These are phyloP conservation scores for Cronartium quercuum DNA, from an alignment of 1,284 basidiomycete genomes.

Conservation along the genomic window DNA sequence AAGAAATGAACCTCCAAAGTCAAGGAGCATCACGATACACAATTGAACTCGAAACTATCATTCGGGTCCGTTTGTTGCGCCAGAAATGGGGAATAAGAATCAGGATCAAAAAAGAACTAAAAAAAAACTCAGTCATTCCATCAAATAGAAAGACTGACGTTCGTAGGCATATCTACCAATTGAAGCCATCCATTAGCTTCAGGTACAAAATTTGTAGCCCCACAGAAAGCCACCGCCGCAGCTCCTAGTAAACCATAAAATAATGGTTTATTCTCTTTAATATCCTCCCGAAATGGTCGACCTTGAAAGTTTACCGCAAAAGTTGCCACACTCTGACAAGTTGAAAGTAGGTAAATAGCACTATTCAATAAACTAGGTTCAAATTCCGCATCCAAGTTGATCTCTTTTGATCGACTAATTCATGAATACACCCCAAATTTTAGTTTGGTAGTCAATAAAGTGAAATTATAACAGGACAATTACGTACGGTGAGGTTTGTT, in stretches of 20 bases:
- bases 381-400: slow-evolving; percentile 90
- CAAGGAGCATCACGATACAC: slow-evolving; percentile 71
- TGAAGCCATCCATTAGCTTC: slow-evolving; percentile 96
- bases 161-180: slow-evolving; percentile 77
- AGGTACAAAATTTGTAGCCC: slow-evolving; percentile 84
- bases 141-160: slow-evolving; percentile 55
- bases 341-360: slow-evolving; percentile 74
- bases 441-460: neutral
- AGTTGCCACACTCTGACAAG: slow-evolving; percentile 81
- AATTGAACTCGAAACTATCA: slow-evolving; percentile 70
- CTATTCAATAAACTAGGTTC: slow-evolving; percentile 87
- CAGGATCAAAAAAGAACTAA: neutral
- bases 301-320: slow-evolving; percentile 97
- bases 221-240: slow-evolving; percentile 72
- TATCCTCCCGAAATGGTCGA: slow-evolving; percentile 90
- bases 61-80: neutral
- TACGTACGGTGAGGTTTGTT: slow-evolving; percentile 68
- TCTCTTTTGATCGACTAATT: slow-evolving; percentile 58
- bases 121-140: neutral
- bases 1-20: slow-evolving; percentile 80
- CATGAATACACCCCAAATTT: neutral
- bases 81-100: slow-evolving; percentile 36
- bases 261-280: slow-evolving; percentile 82
- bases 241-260: slow-evolving; percentile 84
- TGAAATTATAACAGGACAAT: neutral